Percentiles rank a stretch among this genome's conserved stretches.
Conservation (phyloP, 116 monocot genomes). For the Zostera marina region DNA sequence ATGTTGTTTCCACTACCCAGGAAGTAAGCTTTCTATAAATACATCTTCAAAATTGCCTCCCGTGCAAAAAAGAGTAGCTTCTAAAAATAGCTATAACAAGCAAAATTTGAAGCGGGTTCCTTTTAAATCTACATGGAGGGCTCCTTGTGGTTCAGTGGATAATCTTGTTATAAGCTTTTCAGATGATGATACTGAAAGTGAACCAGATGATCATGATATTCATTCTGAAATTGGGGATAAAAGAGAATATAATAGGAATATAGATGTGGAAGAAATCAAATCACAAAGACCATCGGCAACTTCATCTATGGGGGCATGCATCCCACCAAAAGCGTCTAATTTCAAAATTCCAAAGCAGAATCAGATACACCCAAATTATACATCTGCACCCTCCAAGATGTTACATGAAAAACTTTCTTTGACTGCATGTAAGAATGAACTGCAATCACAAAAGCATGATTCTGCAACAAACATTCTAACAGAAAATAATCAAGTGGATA, state of each 20-base stretch:
- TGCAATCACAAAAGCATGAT: conserved; percentile 1
- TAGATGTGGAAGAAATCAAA: not conserved
- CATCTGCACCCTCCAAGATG: not conserved
- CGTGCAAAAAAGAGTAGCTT: not conserved
- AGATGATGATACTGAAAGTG: conserved; percentile 20
- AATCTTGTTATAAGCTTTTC: conserved; percentile 38
- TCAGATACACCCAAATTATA: not conserved
- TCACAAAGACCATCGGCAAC: not conserved
- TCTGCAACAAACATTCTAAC: not conserved
- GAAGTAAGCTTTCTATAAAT: conserved; percentile 1
- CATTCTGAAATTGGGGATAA: not conserved
- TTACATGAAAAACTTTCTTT: not conserved
- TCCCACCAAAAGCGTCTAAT: not conserved
- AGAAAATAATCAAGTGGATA: not conserved
- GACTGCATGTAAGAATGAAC: not conserved
- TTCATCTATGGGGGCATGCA: not conserved
- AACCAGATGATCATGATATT: conserved; percentile 14
- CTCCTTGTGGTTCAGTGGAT: conserved; percentile 9
- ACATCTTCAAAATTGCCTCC: conserved; percentile 4
- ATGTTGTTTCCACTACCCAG: conserved; percentile 1
- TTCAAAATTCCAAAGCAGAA: not conserved
- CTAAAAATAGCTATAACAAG: conserved; percentile 2
- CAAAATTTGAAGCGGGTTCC: conserved; percentile 2
- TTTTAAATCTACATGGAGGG: conserved; percentile 13
- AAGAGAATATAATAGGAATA: not conserved